These are phyloP conservation scores for Paramyrothecium roridum DNA, from an alignment of 2,329 filamentous ascomycete genomes.

Conservation along the genomic window DNA sequence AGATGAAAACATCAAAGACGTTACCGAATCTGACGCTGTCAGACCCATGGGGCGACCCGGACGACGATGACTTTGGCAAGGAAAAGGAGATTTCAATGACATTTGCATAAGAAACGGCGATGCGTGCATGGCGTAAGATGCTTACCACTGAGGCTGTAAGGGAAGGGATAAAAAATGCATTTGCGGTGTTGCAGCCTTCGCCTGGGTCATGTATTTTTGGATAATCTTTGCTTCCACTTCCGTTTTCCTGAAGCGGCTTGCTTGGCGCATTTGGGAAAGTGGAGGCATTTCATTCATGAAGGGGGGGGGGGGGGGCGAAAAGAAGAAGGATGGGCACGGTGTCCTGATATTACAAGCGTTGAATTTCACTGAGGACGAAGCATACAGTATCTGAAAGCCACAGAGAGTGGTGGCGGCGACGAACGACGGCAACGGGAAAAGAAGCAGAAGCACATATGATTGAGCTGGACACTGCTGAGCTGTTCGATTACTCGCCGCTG, in stretches of 20 bases:
- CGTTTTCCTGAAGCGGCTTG: not conserved
- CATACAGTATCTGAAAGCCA: too few species aligned
- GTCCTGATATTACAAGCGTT: too few species aligned
- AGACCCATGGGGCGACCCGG: constrained; percentile 69
- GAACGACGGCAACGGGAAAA: too few species aligned
- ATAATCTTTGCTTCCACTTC: not conserved
- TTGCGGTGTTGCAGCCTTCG: not conserved
- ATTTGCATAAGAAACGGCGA: constrained; percentile 60
- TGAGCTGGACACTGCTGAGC: too few species aligned
- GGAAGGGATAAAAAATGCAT: not conserved
- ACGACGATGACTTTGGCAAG: constrained; percentile 66
- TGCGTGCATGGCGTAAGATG: not conserved
- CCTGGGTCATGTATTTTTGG: not conserved
- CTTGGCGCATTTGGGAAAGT: not conserved
- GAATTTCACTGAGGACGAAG: too few species aligned
- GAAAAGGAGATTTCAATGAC: constrained; percentile 79
- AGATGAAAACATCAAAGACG: constrained; percentile 39
- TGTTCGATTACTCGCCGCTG: too few species aligned
- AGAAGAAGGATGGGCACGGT: too few species aligned
- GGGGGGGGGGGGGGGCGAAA: too few species aligned
- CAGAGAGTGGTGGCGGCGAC: too few species aligned
- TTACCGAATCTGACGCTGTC: constrained; percentile 46
- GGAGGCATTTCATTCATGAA: not conserved
- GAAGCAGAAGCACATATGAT: too few species aligned
- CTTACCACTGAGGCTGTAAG: not conserved